Evolutionary conservation across 2,329 filamentous ascomycete genomes (phyloP).

Genomic region (Daldinia sp.): DNA sequence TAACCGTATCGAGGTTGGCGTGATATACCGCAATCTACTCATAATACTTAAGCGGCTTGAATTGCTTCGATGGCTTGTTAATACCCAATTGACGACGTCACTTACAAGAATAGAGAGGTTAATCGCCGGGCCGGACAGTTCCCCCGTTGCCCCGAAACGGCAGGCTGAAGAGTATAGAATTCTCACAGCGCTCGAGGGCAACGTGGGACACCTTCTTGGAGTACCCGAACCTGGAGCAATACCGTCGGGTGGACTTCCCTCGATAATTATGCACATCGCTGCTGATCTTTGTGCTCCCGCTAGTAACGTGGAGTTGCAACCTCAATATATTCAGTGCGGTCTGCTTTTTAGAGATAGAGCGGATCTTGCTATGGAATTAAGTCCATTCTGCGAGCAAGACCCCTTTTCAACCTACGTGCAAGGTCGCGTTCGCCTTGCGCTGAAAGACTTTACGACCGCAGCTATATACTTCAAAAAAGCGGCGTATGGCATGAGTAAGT

Average conservation of each 20-base stretch:
- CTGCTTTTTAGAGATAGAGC: slow-evolving; percentile 66
- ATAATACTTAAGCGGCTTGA: slow-evolving; percentile 76
- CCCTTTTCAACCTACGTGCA: slow-evolving; percentile 82
- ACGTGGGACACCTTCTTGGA: slow-evolving; percentile 69
- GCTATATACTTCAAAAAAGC: slow-evolving; percentile 82
- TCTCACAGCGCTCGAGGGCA: slow-evolving; percentile 67
- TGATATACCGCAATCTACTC: slow-evolving; percentile 74
- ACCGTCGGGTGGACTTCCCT: slow-evolving; percentile 46
- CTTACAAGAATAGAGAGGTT: slow-evolving; percentile 53
- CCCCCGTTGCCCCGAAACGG: slow-evolving; percentile 50
- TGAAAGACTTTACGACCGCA: slow-evolving; percentile 77
- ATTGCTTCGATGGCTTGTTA: slow-evolving; percentile 74
- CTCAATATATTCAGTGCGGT: slow-evolving; percentile 68
- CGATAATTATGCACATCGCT: slow-evolving; percentile 72
- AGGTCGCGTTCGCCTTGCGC: slow-evolving; percentile 77
- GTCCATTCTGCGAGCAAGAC: slow-evolving; percentile 63
- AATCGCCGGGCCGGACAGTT: slow-evolving; percentile 47
- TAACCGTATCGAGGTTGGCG: slow-evolving; percentile 69
- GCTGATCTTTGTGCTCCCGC: slow-evolving; percentile 70
- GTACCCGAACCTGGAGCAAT: slow-evolving; percentile 61
- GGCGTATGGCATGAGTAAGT: slow-evolving; percentile 81
- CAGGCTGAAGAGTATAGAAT: slow-evolving; percentile 56
- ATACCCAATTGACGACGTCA: slow-evolving; percentile 63
- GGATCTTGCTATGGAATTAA: slow-evolving; percentile 66
- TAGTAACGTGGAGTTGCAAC: slow-evolving; percentile 71